Base-by-base conservation (phyloP, 2,329 filamentous ascomycete species). In the Thelonectria blattea region DNA sequence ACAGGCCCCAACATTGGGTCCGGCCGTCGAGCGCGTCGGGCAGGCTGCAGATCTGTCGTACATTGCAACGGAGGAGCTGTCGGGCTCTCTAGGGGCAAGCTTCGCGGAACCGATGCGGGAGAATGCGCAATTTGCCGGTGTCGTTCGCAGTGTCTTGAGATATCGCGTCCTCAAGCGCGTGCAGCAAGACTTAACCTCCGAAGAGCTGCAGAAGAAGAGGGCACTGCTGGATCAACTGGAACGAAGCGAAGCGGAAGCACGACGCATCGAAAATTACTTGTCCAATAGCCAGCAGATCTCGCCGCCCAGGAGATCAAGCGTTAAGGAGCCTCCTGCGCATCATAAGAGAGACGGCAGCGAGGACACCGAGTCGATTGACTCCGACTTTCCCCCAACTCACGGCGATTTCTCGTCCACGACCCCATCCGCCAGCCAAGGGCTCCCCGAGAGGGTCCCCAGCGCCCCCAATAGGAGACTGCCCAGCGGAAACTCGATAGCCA, bases 91-190 rank as follows among this genome's bases (percentile, higher is more conserved):
- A n/a, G 93, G 93, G 18, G 93, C 94, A 34, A 95, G 88, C 66
- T 99, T 99, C 73, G 93, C 96, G 0, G 96, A 99, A 73, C 95
- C 95, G 0, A 97, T 99, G 92, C 87, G 96, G 56, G 95, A 99
- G 78, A 96, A 93, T 71, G 93, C 95, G 12, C 95, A 99, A 72
- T 99, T 99, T 74, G 95, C 95, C 0, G 92, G 95, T 11, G 92
- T 99, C 1, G 95, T 99, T 3, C 88, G 93, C 43, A 91, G 83
- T 66, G 94, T 99, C 34, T 80, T 99, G 56, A 87, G 91, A 65
- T 99, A 97, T 74, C 85, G 95, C 15, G 90, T 98, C 3, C 80
- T 97, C 63, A 99, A 99, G 80, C 86, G 95, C 48, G 92, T 99
- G 54, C 95, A 99, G 73, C 93, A 98, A 75, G 95, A 99, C 73